Base-by-base conservation (phyloP, 2,329 filamentous ascomycete species). In the Fusarium torulosum region DNA sequence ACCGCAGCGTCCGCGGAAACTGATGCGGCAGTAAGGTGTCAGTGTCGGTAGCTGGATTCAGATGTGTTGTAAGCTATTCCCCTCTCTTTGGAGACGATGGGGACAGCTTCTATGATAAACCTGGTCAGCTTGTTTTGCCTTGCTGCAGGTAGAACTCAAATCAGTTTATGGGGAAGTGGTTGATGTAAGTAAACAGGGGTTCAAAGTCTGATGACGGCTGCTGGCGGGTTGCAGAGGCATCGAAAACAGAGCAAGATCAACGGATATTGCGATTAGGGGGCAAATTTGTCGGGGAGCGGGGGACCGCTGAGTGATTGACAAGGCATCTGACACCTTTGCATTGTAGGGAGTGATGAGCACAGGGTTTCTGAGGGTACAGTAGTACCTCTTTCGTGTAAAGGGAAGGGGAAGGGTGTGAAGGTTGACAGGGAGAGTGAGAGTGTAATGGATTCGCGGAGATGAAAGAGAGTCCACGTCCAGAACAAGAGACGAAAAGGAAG, bases 91-190 rank as follows among this genome's bases (percentile, higher is more conserved):
- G 55, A 55, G 63, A 67, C 42, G 55, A 66, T 37, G 56, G 63
- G 58, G 51, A 63, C 57, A 67, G 62, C 57, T 60, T 66, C 63
- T 59, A 56, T 66, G 60, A 71, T 57, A 69, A 72, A 64, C 61
- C 64, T 65, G 59, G 66, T 73, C 70, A 73, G 71, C 63, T 73
- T 70, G 59, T 58, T 60, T 67, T 51, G 59, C 54, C 66, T 67
- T 51, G 56, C 54, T 63, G 60, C 58, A 69, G 57, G 69, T 54
- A 70, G 66, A 72, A 60, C 59, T 63, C 53, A 57, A 62, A 66
- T 59, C 23, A 55, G 63, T 67, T 68, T 73, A 72, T 70, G 71
- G 71, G 71, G 71, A 73, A 73, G 45, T 53, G 53, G 46, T 67
- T 46, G 54, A 64, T 52, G 47, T 64, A 64, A 47, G 61, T 38